A percentile compares a stretch with the other conserved stretches of the same genome.
These are phyloP conservation scores for Monosporascus sp. DNA, from an alignment of 2,329 filamentous ascomycete species.

Conservation along the genomic window DNA sequence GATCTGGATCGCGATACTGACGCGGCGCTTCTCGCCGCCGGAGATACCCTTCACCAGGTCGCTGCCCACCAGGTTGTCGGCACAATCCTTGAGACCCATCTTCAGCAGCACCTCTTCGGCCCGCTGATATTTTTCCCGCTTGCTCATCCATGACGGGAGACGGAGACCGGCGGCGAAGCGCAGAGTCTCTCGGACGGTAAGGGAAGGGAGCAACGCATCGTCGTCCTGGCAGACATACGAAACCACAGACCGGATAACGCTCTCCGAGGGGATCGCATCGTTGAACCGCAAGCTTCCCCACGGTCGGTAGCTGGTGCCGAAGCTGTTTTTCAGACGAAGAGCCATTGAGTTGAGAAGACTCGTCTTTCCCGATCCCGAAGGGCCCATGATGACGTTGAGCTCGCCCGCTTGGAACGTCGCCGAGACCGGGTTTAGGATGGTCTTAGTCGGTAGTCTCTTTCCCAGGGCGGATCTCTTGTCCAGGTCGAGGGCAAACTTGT, in stretches of 20 bases:
- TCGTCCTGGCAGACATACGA: conserved; percentile 78
- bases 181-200: conserved; percentile 72
- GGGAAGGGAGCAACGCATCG: conserved; percentile 65
- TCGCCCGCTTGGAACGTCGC: conserved; percentile 62
- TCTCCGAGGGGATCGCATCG: conserved; percentile 59
- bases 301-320: conserved; percentile 56
- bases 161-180: conserved; percentile 66
- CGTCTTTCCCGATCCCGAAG: conserved; percentile 72
- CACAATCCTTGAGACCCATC: conserved; percentile 74
- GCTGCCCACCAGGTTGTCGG: conserved; percentile 67
- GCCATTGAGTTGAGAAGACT: conserved; percentile 71
- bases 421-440: conserved; percentile 62
- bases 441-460: conserved; percentile 47
- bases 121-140: conserved; percentile 58
- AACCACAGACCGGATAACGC: conserved; percentile 65
- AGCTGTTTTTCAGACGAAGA: conserved; percentile 55
- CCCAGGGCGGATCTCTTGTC: conserved; percentile 54
- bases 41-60: conserved; percentile 73
- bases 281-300: conserved; percentile 66
- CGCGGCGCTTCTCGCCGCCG: conserved; percentile 72
- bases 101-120: conserved; percentile 69
- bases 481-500: conserved; percentile 58
- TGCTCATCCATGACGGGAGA: conserved; percentile 65
- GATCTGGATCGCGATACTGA: conserved; percentile 73
- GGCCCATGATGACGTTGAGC: conserved; percentile 75